A percentile compares a stretch with the other conserved stretches of the same genome.
Conservation (phyloP, 768 basidiomycete species). For the Panus rudis region DNA sequence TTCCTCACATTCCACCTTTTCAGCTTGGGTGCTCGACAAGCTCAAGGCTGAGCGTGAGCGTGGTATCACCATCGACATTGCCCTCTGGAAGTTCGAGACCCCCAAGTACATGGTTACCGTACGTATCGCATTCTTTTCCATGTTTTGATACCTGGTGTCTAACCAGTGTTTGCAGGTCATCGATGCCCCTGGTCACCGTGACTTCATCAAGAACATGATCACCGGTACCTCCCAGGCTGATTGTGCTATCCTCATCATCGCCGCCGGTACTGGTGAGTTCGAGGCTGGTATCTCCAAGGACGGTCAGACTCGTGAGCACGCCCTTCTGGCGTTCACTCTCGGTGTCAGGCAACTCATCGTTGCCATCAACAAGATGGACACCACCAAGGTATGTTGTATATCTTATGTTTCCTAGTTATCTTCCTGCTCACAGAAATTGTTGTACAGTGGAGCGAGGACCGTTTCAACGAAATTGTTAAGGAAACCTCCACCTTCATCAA, state of each 20-base stretch:
- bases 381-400: slow-evolving; percentile 68
- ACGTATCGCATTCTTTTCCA: slow-evolving; percentile 25
- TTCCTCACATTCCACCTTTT: slow-evolving; percentile 10
- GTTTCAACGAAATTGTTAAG: slow-evolving; percentile 99
- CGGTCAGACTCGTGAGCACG: slow-evolving; percentile 99
- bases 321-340: slow-evolving; percentile 98
- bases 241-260: slow-evolving; percentile 99
- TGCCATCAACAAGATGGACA: slow-evolving; percentile 99
- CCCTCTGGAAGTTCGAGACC: slow-evolving; percentile 99
- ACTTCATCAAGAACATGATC: slow-evolving; percentile 99
- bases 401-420: slow-evolving; percentile 1
- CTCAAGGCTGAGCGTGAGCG: slow-evolving; percentile 99
- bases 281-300: slow-evolving; percentile 99
- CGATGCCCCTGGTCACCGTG: slow-evolving; percentile 99
- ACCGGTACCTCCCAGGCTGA: slow-evolving; percentile 99
- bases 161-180: slow-evolving; percentile 60
- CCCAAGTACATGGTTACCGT: slow-evolving; percentile 93
- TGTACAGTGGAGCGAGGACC: slow-evolving; percentile 94
- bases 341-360: slow-evolving; percentile 99
- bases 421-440: not conserved
- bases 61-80: slow-evolving; percentile 99
- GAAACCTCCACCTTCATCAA: slow-evolving; percentile 97
- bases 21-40: slow-evolving; percentile 99
- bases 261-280: slow-evolving; percentile 98
- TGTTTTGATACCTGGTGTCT: not conserved